phyloP scores from a whole-genome alignment of 148 eudicot species.

The Heliosperma pusillum region DNA sequence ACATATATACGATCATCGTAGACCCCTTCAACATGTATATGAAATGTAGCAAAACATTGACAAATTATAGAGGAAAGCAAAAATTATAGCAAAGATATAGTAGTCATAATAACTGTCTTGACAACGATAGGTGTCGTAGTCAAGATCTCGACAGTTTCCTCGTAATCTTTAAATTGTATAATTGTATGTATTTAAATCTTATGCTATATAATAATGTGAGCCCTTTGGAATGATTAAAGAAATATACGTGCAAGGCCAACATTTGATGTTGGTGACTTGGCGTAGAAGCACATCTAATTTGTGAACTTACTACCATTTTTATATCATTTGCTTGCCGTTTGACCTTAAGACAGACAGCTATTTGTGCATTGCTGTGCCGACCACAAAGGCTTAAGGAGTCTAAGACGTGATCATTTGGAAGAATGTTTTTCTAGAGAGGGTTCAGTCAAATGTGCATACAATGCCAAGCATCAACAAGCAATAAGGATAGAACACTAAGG shows the following conservation, averaged over 20 bases:
- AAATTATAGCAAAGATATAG: neutral
- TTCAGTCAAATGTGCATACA: neutral
- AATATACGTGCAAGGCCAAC: conserved; percentile 2
- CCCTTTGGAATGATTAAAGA: conserved; percentile 14
- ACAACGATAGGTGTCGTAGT: conserved; percentile 1
- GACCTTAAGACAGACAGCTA: conserved; percentile 3
- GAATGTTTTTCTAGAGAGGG: neutral
- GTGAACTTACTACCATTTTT: conserved; percentile 8
- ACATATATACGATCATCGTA: conserved; percentile 13
- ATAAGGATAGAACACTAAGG: neutral
- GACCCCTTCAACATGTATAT: conserved; percentile 17
- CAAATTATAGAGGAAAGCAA: conserved; percentile 6
- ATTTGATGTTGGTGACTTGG: neutral
- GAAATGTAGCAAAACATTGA: conserved; percentile 9
- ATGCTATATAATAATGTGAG: neutral
- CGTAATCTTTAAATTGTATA: conserved; percentile 5
- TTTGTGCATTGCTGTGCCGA: neutral
- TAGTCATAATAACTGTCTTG: neutral
- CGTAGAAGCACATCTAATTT: conserved; percentile 22
- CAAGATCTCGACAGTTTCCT: neutral
- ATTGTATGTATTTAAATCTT: neutral
- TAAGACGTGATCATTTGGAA: neutral
- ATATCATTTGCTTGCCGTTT: conserved; percentile 9
- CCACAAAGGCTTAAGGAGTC: neutral
- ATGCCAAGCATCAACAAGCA: neutral